These are phyloP conservation scores for Lepidium didymum DNA, from an alignment of 345 rosid genomes.

Conservation along the genomic window DNA sequence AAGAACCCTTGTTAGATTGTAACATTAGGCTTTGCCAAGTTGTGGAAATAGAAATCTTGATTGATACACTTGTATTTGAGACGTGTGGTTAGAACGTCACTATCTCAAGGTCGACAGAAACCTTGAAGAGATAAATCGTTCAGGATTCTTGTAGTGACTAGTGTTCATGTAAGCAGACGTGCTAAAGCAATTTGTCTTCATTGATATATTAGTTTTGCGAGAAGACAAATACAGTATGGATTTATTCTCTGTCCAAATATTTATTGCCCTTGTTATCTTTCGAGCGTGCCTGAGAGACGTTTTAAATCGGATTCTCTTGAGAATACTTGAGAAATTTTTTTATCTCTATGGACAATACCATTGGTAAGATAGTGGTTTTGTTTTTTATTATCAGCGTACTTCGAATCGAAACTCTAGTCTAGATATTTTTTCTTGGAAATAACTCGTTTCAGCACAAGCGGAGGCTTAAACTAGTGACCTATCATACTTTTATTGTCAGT, in stretches of 20 bases:
- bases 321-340: not conserved
- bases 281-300: not conserved
- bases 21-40: not conserved
- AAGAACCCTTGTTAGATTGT: constrained; percentile 16
- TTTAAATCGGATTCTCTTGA: not conserved
- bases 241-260: not conserved
- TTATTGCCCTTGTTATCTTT: not conserved
- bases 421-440: too few species aligned
- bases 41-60: not conserved
- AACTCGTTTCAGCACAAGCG: too few species aligned
- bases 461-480: too few species aligned
- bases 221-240: not conserved
- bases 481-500: too few species aligned
- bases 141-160: not conserved
- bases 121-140: constrained; percentile 15
- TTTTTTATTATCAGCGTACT: too few species aligned
- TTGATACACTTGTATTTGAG: not conserved
- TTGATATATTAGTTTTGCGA: constrained; percentile 1
- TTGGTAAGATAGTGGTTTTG: not conserved
- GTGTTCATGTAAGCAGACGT: constrained; percentile 1
- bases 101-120: not conserved
- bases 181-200: not conserved
- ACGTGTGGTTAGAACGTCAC: not conserved
- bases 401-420: too few species aligned
- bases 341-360: constrained; percentile 10